Evolutionary conservation across 257 asterid species (phyloP).

Genomic region (Ilex aquifolium): DNA sequence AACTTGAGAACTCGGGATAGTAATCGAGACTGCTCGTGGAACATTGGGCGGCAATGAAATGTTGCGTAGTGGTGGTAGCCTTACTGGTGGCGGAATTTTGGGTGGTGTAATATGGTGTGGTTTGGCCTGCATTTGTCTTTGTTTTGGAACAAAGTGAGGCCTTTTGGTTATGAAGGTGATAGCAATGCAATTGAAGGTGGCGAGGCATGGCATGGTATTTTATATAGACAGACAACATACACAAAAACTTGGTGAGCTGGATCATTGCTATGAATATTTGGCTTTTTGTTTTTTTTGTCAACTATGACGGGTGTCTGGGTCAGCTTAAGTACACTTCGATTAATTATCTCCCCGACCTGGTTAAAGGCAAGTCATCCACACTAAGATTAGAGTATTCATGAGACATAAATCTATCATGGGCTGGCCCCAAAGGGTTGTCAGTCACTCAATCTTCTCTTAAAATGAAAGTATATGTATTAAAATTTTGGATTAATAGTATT

Average conservation of each 20-base stretch:
- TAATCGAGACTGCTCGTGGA: constrained; percentile 60
- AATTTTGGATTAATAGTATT: no score
- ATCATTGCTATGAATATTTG: constrained; percentile 10
- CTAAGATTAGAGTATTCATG: no score
- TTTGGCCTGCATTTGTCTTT: constrained; percentile 55
- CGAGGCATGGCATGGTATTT: neutral
- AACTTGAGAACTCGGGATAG: constrained; percentile 31
- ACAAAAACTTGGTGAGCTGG: neutral
- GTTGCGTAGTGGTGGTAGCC: constrained; percentile 34
- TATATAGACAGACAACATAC: constrained; percentile 6
- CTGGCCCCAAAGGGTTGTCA: no score
- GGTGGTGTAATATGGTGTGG: constrained; percentile 49
- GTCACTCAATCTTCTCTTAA: no score
- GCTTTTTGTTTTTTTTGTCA: constrained; percentile 16
- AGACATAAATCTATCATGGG: no score
- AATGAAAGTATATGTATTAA: no score
- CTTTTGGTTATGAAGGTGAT: neutral
- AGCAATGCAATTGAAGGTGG: neutral
- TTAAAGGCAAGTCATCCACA: no score
- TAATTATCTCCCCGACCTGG: no score
- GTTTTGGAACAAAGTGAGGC: neutral
- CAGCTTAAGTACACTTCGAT: no score
- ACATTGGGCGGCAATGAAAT: constrained; percentile 29
- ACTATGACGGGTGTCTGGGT: no score
- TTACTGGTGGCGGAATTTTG: constrained; percentile 36